Base-by-base conservation (phyloP, 2,329 filamentous ascomycete species). In the Allantophomopsis lycopodina region DNA sequence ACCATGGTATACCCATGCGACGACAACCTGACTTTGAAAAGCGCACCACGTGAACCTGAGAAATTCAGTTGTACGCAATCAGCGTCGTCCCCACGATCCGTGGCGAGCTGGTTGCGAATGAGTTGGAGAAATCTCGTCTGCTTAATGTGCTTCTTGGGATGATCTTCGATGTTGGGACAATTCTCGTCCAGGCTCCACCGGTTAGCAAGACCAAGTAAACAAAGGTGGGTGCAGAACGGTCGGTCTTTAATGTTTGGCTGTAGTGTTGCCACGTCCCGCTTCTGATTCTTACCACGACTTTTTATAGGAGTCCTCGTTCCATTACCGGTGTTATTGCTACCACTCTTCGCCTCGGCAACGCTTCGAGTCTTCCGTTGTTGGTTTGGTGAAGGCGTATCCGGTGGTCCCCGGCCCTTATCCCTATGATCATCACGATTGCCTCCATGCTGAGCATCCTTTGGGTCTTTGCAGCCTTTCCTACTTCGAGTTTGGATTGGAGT, bases 1-100 rank as follows among this genome's bases (percentile, higher is more conserved):
- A 60, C 49, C 33, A 67, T 58, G 0, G 55, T 62, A 46, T 66
- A 67, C 41, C 60, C 56, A 40, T 64, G 56, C 2, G 46, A 48
- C 18, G 49, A 37, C 12, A 57, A 45, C 7, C 45, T 52, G 12
- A 53, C 45, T 42, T 54, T 54, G n/a, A 55, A 40, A 2, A 57
- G 43, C 35, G 47, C 54, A 10, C 51, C 50, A 13, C 45, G 53
- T 37, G 47, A 46, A 39, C 52, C 49, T 41, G 47, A 38, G 12
- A 55, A 34, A 11, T 53, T 40, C 7, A 57, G 36, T 28, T 46
- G 42, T 43, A 53, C 44, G 7, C 52, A 47, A 18, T 37, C 41
- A n/a, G 40, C 31, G 14, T 39, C 28, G 13, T 20, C 13, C 17
- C 38, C 34, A 33, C 38, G 33, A 15, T 36, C 38, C 34, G n/a